Conservation (phyloP, 371 early-diverging fungal species). For the Choanephora cucurbitarum region DNA sequence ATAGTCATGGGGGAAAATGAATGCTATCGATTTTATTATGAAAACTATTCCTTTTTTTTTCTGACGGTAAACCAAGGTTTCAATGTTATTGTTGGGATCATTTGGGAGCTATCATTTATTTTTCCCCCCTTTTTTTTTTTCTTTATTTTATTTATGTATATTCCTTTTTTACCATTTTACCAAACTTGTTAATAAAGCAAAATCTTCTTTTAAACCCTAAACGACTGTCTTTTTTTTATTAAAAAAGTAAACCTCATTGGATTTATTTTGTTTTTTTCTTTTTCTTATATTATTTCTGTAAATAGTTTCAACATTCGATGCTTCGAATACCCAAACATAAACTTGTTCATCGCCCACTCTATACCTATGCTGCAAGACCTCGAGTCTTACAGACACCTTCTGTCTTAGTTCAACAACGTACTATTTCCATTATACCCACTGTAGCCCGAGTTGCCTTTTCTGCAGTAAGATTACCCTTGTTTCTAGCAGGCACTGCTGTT, state of each 20-base stretch:
- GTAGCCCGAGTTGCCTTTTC: constrained; percentile 31
- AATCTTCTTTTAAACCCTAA: no score
- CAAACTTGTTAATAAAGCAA: no score
- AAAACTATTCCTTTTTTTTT: no score
- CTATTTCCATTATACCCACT: constrained; percentile 19
- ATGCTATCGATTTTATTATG: constrained; percentile 7
- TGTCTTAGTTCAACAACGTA: constrained; percentile 4
- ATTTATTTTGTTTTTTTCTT: no score
- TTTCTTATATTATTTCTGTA: no score
- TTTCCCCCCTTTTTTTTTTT: background rate
- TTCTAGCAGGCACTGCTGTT: constrained; percentile 45
- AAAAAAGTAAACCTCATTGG: no score
- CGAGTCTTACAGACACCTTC: background rate
- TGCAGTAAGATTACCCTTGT: constrained; percentile 34
- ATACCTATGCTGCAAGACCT: background rate
- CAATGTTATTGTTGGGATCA: constrained; percentile 27
- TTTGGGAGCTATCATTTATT: constrained; percentile 37
- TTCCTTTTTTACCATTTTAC: no score
- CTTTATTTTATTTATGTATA: background rate
- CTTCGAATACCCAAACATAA: no score
- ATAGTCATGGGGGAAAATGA: background rate
- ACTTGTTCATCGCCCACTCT: no score
- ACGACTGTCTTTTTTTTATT: no score
- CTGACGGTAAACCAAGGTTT: constrained; percentile 47
- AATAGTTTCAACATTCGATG: no score